Base-by-base conservation (phyloP, 441 rosid genomes). In the Gossypium schwendimanii region DNA sequence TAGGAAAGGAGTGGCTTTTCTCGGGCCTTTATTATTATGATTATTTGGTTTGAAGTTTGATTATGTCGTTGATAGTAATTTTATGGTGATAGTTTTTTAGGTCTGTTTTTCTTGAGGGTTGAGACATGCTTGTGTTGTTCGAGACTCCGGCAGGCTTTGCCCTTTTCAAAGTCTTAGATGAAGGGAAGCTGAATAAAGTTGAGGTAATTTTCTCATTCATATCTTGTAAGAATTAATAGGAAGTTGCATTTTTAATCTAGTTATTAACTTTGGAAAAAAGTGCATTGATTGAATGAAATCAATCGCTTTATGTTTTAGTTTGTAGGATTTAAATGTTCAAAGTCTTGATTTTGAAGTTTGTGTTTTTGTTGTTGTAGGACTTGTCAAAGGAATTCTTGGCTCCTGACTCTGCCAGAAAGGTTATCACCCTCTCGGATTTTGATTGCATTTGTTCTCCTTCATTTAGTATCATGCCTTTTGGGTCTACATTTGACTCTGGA, bases 141-240 rank as follows among this genome's bases (percentile, higher is more conserved):
- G 97, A 91, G 82, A 91, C 98, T 0, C 87, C 97, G 0, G 98
- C 95, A 9, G 98, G 98, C 58, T 93, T 87, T 73, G 96, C 93
- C 74, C 88, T 93, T 20, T 91, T 94, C 68, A 92, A 92, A 81
- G 91, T 95, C 0, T 69, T 86, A 70, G 90, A 94, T 80, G 98
- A 91, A 84, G 91, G 89, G 73, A 92, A 91, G 81, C 88, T 92
- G 36, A 77, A 91, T 28, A 86, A 92, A 79, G 87, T 91, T 63
- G 94, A 91, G 96, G 99, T 94, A 76, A 63, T 28, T 17, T 50
- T 28, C 7, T 68, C 60, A 36, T 15, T 49, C 14, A n/a, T 47
- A 24, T 23, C 8, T 24, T 23, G 39, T 9, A 39, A 45, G 7
- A 9, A 8, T 0, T 6, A 59, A 15, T 26, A 24, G 18, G 23